Conservation (phyloP, 257 asterid genomes). For the Euphrasia confusa region DNA sequence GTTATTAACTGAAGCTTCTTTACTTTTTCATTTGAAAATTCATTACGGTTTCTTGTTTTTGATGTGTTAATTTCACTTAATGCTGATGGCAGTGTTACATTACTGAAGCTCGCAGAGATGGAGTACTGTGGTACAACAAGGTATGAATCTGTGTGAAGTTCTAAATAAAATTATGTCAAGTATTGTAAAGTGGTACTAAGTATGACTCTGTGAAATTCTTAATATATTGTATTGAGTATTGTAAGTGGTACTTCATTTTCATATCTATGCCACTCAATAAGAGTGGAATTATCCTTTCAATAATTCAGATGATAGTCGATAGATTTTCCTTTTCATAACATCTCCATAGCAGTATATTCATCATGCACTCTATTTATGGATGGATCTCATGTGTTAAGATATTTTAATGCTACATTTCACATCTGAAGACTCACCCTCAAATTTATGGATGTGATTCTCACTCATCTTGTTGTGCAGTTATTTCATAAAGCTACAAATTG, state of each 20-base stretch:
- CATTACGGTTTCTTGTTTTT: background rate
- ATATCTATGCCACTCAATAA: background rate
- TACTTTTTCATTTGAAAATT: background rate
- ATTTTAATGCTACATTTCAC: conserved; percentile 4
- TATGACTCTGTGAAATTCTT: conserved; percentile 23
- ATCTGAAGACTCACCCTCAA: background rate
- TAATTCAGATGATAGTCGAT: background rate
- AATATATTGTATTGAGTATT: background rate
- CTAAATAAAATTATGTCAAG: background rate
- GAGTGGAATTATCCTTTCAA: background rate
- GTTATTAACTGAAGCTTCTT: background rate
- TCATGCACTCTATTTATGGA: background rate
- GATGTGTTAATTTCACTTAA: conserved; percentile 8
- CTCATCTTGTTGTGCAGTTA: conserved; percentile 46
- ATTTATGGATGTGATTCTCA: background rate
- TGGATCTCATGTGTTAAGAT: background rate
- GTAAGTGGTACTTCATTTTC: background rate
- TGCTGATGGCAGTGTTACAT: conserved; percentile 51
- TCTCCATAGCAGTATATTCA: background rate
- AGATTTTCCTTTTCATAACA: background rate
- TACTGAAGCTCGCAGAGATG: conserved; percentile 76
- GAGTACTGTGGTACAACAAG: conserved; percentile 87
- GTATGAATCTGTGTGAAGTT: conserved; percentile 29
- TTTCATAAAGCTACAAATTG: conserved; percentile 67
- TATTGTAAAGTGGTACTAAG: conserved; percentile 27